phyloP scores from a whole-genome alignment of 1,284 basidiomycete species.

The Leccinum pallidistipes region DNA sequence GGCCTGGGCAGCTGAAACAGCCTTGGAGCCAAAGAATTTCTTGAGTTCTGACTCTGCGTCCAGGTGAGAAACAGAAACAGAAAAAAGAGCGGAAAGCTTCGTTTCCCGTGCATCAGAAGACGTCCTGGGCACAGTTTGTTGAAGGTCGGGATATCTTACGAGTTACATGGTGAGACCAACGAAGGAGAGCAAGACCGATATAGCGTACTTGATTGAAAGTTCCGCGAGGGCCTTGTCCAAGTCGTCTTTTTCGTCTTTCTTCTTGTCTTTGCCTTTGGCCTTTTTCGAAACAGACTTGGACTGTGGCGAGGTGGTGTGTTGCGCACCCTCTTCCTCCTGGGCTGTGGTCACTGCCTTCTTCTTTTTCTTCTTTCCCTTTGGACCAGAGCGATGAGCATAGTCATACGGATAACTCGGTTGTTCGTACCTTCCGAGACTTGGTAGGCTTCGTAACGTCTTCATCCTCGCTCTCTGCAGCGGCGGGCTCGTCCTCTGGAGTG shows the following conservation, averaged over 20 bases:
- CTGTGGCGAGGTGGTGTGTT: constrained; percentile 13
- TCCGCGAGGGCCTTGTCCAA: constrained; percentile 83
- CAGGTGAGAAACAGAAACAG: constrained; percentile 75
- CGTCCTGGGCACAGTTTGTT: constrained; percentile 34
- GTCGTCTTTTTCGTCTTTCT: constrained; percentile 71
- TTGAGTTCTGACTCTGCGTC: constrained; percentile 88
- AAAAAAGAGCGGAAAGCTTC: constrained; percentile 59
- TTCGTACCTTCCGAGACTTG: constrained; percentile 48
- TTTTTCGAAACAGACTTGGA: constrained; percentile 49
- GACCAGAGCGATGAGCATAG: constrained; percentile 1
- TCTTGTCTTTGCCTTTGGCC: constrained; percentile 57
- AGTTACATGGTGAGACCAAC: constrained; percentile 6
- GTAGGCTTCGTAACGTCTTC: constrained; percentile 28
- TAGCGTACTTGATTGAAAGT: constrained; percentile 69
- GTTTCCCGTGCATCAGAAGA: constrained; percentile 11
- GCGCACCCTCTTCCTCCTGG: constrained; percentile 11
- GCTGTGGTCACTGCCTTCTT: constrained; percentile 39
- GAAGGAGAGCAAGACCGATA: background rate
- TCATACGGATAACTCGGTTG: background rate
- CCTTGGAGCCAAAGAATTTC: constrained; percentile 89
- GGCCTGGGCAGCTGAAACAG: constrained; percentile 62
- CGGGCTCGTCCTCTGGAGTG: constrained; percentile 39
- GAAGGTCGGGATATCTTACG: constrained; percentile 55
- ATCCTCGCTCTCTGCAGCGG: constrained; percentile 33
- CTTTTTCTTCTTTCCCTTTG: constrained; percentile 53